These are phyloP conservation scores for Backusella mclennaniae DNA, from an alignment of 192 early-diverging fungal genomes.

Conservation along the genomic window DNA sequence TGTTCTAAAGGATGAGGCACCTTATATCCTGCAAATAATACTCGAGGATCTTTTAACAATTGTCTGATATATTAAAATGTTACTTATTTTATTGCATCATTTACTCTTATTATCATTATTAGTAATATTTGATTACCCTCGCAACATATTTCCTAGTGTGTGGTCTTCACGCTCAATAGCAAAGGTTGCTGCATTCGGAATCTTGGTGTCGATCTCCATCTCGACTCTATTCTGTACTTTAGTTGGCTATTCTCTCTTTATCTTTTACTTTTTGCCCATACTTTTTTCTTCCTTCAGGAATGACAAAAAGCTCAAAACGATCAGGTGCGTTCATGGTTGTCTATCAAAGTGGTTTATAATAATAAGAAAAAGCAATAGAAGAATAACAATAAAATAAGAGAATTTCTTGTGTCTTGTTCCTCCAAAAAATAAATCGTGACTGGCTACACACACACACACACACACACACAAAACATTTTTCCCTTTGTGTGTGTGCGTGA, in stretches of 20 bases:
- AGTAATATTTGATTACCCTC: conserved; percentile 61
- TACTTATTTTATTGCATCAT: neutral
- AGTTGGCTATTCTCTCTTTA: neutral
- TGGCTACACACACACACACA: neutral
- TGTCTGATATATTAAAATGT: conserved; percentile 48
- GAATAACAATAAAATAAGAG: neutral
- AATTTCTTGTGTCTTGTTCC: neutral
- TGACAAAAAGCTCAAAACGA: conserved; percentile 77
- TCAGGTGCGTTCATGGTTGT: conserved; percentile 78
- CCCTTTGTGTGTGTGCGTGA: neutral
- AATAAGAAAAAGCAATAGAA: neutral
- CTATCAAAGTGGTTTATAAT: neutral
- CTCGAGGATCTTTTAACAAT: conserved; percentile 87
- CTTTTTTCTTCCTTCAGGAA: conserved; percentile 77
- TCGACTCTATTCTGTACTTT: conserved; percentile 54
- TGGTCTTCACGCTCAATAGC: conserved; percentile 95
- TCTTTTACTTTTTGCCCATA: conserved; percentile 23
- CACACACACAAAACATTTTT: neutral
- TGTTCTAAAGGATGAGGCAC: conserved; percentile 96
- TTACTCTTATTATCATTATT: neutral
- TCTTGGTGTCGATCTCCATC: conserved; percentile 83
- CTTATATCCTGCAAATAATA: conserved; percentile 96
- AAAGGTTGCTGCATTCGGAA: conserved; percentile 93
- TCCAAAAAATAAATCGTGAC: neutral
- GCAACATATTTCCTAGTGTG: conserved; percentile 92